Evolutionary conservation across 208 protist genomes (phyloP).

Genomic region (Porcisia hertigi): DNA sequence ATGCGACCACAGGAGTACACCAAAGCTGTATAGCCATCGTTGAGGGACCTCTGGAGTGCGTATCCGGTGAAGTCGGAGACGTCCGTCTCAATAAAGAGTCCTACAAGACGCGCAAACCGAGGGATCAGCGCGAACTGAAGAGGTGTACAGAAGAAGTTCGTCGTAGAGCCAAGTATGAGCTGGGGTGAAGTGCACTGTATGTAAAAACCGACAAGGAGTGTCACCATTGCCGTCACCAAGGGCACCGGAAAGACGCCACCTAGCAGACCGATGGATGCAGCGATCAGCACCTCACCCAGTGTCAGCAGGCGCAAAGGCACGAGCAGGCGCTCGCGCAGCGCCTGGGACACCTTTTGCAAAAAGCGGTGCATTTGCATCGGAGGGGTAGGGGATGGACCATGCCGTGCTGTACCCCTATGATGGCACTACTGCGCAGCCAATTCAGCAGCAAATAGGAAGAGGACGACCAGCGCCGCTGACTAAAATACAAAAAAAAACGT

Average conservation of each 20-base stretch:
- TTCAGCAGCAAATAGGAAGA: background rate
- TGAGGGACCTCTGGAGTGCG: constrained; percentile 25
- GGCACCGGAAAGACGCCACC: constrained; percentile 68
- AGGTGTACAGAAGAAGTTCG: constrained; percentile 52
- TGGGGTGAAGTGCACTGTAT: constrained; percentile 27
- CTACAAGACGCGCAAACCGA: constrained; percentile 24
- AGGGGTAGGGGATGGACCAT: background rate
- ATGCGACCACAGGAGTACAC: constrained; percentile 34
- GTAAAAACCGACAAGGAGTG: constrained; percentile 19
- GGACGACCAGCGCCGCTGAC: background rate
- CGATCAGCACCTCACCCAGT: constrained; percentile 18
- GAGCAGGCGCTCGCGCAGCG: constrained; percentile 31
- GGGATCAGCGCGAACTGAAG: constrained; percentile 52
- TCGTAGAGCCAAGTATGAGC: constrained; percentile 31
- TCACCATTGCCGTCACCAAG: constrained; percentile 40
- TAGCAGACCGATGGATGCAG: constrained; percentile 37
- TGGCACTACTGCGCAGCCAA: background rate
- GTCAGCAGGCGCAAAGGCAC: constrained; percentile 34
- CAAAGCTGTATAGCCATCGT: constrained; percentile 26
- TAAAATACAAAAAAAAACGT: background rate
- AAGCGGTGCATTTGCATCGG: constrained; percentile 3
- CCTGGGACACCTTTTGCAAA: constrained; percentile 10
- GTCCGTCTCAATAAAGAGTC: constrained; percentile 14
- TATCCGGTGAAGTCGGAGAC: constrained; percentile 29
- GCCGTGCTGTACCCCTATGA: background rate